A percentile compares a stretch with the other conserved stretches of the same genome.
Evolutionary conservation across 805 yeast species (phyloP).

Genomic region (Zygoascus biomembranicola): DNA sequence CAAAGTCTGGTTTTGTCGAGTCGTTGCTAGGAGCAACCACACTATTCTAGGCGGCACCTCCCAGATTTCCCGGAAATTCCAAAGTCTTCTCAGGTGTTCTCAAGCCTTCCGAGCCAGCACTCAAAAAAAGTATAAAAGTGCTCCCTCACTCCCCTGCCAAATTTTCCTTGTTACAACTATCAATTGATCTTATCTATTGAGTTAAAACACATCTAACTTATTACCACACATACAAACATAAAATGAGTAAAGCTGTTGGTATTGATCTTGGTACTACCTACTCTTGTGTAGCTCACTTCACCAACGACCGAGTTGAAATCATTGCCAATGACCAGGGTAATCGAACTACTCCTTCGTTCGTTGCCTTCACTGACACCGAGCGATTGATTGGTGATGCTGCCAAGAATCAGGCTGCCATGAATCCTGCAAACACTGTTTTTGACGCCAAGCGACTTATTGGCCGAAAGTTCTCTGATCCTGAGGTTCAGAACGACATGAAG

Average conservation of each 20-base stretch:
- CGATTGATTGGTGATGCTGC: slow-evolving; percentile 96
- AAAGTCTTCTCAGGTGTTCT: background rate
- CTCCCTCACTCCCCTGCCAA: background rate
- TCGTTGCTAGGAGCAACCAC: background rate
- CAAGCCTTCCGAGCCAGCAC: background rate
- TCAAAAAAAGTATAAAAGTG: background rate
- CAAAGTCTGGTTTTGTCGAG: background rate
- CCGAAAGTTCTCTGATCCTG: slow-evolving; percentile 74
- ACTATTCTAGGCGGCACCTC: background rate
- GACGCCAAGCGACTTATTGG: slow-evolving; percentile 94
- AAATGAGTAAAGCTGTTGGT: slow-evolving; percentile 54
- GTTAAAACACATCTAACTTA: background rate
- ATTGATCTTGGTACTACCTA: slow-evolving; percentile 94
- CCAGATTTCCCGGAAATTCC: background rate
- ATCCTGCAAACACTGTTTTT: slow-evolving; percentile 77
- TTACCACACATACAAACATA: background rate
- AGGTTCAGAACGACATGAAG: slow-evolving; percentile 84
- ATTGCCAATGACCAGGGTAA: slow-evolving; percentile 98
- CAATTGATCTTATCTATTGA: background rate
- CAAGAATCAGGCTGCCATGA: slow-evolving; percentile 93
- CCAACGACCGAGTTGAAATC: slow-evolving; percentile 83
- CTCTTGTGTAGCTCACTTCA: slow-evolving; percentile 94
- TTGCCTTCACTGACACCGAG: slow-evolving; percentile 88
- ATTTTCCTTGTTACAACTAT: background rate
- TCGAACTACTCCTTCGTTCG: slow-evolving; percentile 95